Conservation (phyloP, 257 asterid genomes). For the Nyctanthes arbortristis region DNA sequence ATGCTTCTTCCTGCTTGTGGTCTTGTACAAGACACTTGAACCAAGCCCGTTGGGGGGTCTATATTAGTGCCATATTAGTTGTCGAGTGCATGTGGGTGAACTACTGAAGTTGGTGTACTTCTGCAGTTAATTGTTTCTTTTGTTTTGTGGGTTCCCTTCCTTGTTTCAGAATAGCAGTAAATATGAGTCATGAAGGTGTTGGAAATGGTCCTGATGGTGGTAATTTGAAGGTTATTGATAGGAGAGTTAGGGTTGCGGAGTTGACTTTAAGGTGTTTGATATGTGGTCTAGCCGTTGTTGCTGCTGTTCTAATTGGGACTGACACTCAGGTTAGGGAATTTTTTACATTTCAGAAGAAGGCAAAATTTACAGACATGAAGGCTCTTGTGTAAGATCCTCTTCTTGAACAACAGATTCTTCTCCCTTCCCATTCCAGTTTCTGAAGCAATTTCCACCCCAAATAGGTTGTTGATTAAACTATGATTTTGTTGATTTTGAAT, state of each 20-base stretch:
- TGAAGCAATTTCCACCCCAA: neutral
- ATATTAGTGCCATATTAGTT: too few species aligned
- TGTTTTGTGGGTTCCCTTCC: neutral
- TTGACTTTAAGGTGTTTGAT: conserved; percentile 67
- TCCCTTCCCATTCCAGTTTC: neutral
- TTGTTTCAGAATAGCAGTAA: neutral
- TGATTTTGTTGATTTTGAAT: neutral
- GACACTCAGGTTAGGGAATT: conserved; percentile 81
- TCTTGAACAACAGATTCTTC: too few species aligned
- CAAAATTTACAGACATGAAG: conserved; percentile 91
- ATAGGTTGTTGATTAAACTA: neutral
- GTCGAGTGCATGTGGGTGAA: conserved; percentile 26
- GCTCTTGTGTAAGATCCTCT: conserved; percentile 70
- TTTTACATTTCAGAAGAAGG: conserved; percentile 75
- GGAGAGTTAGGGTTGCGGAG: conserved; percentile 71
- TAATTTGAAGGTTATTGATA: conserved; percentile 71
- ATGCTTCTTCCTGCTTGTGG: too few species aligned
- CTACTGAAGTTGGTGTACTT: conserved; percentile 19
- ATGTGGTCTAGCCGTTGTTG: conserved; percentile 61
- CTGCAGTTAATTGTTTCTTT: neutral
- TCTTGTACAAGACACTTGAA: too few species aligned
- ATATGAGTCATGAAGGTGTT: conserved; percentile 70
- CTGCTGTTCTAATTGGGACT: conserved; percentile 75
- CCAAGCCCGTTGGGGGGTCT: too few species aligned
- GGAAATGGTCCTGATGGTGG: conserved; percentile 82